Percentiles rank a stretch among this genome's conserved stretches.
These are phyloP conservation scores for Boletus rubescentipes DNA, from an alignment of 768 basidiomycete species.

Conservation along the genomic window DNA sequence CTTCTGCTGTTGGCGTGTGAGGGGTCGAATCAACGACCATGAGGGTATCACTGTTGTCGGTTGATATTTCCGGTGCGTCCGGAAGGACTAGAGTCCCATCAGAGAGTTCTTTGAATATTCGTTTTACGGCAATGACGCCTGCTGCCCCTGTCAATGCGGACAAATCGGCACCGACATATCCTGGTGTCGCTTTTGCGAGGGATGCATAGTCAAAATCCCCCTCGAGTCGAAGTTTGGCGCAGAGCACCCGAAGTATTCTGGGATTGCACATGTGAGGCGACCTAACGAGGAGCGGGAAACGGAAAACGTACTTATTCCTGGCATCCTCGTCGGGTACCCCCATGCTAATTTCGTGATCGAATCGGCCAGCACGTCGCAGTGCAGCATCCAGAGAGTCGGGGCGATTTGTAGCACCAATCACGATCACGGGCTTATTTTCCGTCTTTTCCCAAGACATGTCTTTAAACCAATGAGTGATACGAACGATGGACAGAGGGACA, in stretches of 20 bases:
- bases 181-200: conserved; percentile 92
- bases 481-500: background rate
- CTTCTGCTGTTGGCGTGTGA: conserved; percentile 20
- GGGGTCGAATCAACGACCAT: conserved; percentile 40
- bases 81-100: conserved; percentile 63
- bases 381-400: conserved; percentile 95
- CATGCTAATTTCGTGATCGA: conserved; percentile 98
- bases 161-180: conserved; percentile 95
- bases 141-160: conserved; percentile 90
- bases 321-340: conserved; percentile 93
- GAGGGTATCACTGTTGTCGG: conserved; percentile 25
- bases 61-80: conserved; percentile 25
- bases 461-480: conserved; percentile 31
- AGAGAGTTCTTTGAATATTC: conserved; percentile 83
- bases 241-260: conserved; percentile 88
- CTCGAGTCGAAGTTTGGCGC: conserved; percentile 76
- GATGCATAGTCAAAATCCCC: conserved; percentile 85
- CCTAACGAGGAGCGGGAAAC: background rate
- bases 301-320: conserved; percentile 70
- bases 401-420: conserved; percentile 95
- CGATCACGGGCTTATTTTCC: conserved; percentile 88
- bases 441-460: conserved; percentile 96
- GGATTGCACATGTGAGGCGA: background rate
- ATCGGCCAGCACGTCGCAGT: conserved; percentile 87
- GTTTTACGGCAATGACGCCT: conserved; percentile 93